phyloP scores from a whole-genome alignment of 345 rosid genomes.

The Eucalyptus cladocalyx region DNA sequence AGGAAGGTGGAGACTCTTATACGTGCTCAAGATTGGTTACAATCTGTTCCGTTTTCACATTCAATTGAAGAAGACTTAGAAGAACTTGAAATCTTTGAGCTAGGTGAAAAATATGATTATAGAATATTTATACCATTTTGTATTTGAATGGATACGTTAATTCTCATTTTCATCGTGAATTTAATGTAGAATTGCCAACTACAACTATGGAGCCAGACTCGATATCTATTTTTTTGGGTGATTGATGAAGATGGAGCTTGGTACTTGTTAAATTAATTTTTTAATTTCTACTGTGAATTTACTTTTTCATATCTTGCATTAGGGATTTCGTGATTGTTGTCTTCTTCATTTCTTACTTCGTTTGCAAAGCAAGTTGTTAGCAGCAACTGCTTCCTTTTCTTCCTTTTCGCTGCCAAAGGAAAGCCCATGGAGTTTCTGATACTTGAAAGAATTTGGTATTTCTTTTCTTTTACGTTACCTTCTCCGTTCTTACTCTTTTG shows the following conservation, averaged over 20 bases:
- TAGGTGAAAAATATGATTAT: neutral
- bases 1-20: neutral
- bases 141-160: too few relatives aligned
- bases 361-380: neutral
- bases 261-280: neutral
- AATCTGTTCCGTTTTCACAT: accelerated
- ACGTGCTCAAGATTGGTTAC: too few relatives aligned
- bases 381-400: neutral
- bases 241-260: neutral
- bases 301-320: neutral
- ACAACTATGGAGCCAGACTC: neutral
- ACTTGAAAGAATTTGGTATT: neutral
- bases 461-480: neutral
- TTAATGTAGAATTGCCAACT: neutral
- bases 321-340: neutral
- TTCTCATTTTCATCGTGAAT: neutral
- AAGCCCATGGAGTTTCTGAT: neutral
- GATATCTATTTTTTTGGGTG: neutral
- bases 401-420: neutral
- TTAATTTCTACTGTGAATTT: neutral
- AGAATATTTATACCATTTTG: too few relatives aligned
- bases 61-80: neutral
- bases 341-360: neutral
- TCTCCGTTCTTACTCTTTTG: neutral
- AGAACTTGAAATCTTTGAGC: too few relatives aligned